These are phyloP conservation scores for Boechera divaricarpa DNA, from an alignment of 345 rosid species.

Conservation along the genomic window DNA sequence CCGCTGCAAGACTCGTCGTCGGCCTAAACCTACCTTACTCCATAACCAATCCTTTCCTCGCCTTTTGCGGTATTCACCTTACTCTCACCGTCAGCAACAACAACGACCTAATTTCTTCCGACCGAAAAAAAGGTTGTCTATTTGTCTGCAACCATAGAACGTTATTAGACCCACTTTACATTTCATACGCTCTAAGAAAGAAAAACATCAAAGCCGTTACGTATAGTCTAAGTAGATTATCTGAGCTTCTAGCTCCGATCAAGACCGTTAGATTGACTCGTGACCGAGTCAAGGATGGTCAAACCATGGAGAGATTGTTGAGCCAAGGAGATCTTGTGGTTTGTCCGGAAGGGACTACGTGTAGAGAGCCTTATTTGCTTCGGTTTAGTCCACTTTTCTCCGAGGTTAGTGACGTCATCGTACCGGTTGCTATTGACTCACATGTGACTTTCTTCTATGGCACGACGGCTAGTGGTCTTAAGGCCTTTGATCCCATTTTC, in stretches of 20 bases:
- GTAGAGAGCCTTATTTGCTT: conserved; percentile 66
- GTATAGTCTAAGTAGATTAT: conserved; percentile 56
- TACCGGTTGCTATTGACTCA: conserved; percentile 57
- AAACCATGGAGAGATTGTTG: conserved; percentile 45
- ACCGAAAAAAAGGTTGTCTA: conserved; percentile 39
- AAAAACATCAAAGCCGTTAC: conserved; percentile 58
- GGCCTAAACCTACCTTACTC: conserved; percentile 57
- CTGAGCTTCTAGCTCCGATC: conserved; percentile 56
- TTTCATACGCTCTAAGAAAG: conserved; percentile 41
- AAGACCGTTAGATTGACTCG: conserved; percentile 50
- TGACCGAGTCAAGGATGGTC: conserved; percentile 50
- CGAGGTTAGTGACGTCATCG: conserved; percentile 55
- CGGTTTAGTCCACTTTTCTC: conserved; percentile 69
- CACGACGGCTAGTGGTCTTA: conserved; percentile 62
- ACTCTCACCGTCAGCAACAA: conserved; percentile 36
- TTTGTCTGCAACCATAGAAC: conserved; percentile 67
- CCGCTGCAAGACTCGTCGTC: conserved; percentile 35
- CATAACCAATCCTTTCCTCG: conserved; percentile 51
- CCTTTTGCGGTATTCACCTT: conserved; percentile 56
- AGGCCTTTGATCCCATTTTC: conserved; percentile 57
- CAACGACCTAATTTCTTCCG: neutral
- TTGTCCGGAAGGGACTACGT: conserved; percentile 73
- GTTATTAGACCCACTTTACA: conserved; percentile 57
- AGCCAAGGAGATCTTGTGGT: conserved; percentile 54
- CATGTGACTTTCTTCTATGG: conserved; percentile 60